Evolutionary conservation across 768 basidiomycete genomes (phyloP), one percentile per base, ranked within the genome.

Genomic region (Mycena pura): DNA sequence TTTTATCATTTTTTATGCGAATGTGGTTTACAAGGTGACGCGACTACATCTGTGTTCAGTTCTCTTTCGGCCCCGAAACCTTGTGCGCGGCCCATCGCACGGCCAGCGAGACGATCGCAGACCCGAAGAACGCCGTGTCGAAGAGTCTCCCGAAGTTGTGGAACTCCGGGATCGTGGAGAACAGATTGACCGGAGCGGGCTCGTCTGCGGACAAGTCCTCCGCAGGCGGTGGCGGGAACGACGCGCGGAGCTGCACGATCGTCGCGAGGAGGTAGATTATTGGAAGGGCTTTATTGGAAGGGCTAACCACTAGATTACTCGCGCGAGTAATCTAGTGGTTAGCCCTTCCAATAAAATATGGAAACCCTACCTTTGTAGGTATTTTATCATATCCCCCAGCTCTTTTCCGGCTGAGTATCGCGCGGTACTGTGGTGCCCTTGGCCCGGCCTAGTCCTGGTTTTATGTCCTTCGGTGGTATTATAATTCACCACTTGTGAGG

Each of bases 221-320:
- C 22, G 65, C 41, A 2, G 81, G 72, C 1, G 86, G 84, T 0
- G 87, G 86, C 2, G 93, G 93, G 72, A 95, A 93, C 11, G 89
- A 88, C 25, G 88, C 86, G 38, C 92, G 88, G 44, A 95, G 80
- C 72, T 95, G 93, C 13, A 94, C 87, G 46, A 94, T 76, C 0
- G 92, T 94, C 4, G 91, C 88, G 27, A 95, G 84, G 32, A 94
- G 83, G 70, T 95, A 95, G 40, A 91, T 89, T 11, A 89, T 90
- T 94, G 64, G 28, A 29, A 34, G 46, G 36, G 39, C 31, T 63
- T 43, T 32, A 50, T n/a, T n/a, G n/a, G n/a, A 36, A 11, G 32
- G 5, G 17, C 17, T 22, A 19, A 17, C 34, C 64, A n/a, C n/a
- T n/a, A n/a, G n/a, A n/a, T n/a, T n/a, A n/a, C n/a, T 34, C 15